phyloP scores from a whole-genome alignment of 2,329 filamentous ascomycete species.

The Calonectria leucothoes region DNA sequence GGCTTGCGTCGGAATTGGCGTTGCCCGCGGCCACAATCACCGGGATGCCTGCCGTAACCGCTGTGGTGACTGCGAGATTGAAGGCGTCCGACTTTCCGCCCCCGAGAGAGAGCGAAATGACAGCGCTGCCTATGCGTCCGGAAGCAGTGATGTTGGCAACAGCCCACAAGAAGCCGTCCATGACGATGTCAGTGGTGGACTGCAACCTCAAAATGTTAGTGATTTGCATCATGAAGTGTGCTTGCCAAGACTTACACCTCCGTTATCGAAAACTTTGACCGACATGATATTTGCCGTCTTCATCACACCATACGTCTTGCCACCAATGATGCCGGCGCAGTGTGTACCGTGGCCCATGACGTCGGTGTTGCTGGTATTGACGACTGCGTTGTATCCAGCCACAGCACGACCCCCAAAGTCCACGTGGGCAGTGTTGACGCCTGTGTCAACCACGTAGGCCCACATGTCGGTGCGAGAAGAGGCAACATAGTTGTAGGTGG shows the following conservation, averaged over 20 bases:
- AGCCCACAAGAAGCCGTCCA: background rate
- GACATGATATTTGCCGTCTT: conserved; percentile 6
- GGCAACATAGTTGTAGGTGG: background rate
- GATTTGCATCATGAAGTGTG: background rate
- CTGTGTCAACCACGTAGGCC: background rate
- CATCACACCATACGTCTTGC: conserved; percentile 8
- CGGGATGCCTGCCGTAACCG: background rate
- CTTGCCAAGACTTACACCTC: background rate
- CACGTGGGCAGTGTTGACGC: background rate
- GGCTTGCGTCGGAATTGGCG: background rate
- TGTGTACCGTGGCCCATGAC: conserved; percentile 3
- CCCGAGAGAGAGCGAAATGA: background rate
- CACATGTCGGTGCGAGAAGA: background rate
- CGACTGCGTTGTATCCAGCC: background rate
- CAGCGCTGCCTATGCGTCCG: background rate
- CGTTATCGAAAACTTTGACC: background rate
- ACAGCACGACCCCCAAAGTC: conserved; percentile 5
- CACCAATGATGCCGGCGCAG: background rate
- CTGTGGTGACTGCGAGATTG: background rate
- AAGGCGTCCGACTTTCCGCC: background rate
- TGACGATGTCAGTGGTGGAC: background rate
- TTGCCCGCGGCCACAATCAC: conserved; percentile 16
- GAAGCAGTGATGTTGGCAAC: background rate
- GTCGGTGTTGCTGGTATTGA: background rate
- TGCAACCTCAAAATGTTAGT: background rate